phyloP scores from a whole-genome alignment of 345 rosid species.

The Erucastrum elatum region DNA sequence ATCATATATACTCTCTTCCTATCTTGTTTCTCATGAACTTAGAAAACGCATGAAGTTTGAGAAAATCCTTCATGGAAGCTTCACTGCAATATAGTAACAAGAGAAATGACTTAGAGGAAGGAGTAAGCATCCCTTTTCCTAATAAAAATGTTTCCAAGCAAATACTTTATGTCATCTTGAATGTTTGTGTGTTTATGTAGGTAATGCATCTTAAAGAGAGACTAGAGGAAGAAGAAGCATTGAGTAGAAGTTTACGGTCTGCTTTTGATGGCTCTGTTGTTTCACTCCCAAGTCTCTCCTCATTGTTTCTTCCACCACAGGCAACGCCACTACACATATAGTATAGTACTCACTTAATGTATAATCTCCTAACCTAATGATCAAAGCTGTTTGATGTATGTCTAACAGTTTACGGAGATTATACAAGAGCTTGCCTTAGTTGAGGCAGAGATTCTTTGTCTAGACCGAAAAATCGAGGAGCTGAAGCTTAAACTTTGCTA shows the following conservation, averaged over 20 bases:
- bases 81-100: constrained; percentile 45
- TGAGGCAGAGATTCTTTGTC: constrained; percentile 71
- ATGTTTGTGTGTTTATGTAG: constrained; percentile 37
- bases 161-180: neutral
- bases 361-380: neutral
- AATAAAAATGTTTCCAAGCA: neutral
- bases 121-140: constrained; percentile 15
- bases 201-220: constrained; percentile 61
- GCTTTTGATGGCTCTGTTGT: constrained; percentile 56
- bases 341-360: neutral
- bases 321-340: constrained; percentile 33
- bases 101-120: constrained; percentile 50
- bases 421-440: constrained; percentile 65
- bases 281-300: constrained; percentile 53
- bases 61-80: constrained; percentile 61
- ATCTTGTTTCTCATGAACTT: neutral
- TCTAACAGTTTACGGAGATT: constrained; percentile 58
- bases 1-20: constrained; percentile 15
- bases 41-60: constrained; percentile 67
- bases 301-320: constrained; percentile 70
- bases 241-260: constrained; percentile 51
- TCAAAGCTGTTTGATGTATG: neutral
- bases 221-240: constrained; percentile 58
- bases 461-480: constrained; percentile 70
- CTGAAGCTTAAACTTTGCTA: constrained; percentile 58